Evolutionary conservation across 768 basidiomycete genomes (phyloP), one percentile per base, ranked within the genome.

Genomic region (Lactifluus pinguis): DNA sequence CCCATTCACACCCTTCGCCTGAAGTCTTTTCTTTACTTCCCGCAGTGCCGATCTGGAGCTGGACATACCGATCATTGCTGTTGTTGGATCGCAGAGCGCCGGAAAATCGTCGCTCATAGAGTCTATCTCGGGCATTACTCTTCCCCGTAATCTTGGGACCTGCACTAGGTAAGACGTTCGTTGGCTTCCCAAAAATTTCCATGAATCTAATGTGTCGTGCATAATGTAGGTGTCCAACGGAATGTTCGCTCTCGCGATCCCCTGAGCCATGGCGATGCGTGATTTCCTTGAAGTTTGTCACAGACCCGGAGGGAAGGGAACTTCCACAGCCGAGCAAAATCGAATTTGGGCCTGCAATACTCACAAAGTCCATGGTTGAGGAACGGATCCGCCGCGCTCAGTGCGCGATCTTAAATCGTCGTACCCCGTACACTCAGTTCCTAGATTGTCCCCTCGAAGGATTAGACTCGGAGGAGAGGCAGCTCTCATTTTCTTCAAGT

Each of bases 91-190:
- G 0, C 89, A 90, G 64, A 85, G 83, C 42, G 85, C 85, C 0
- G 88, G 88, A 0, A 89, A 89, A 65, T 87, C 86, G 0, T 89
- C 88, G 0, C 76, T 89, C 4, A 89, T 90, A 14, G 87, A 91
- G 64, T 79, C 84, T 0, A 88, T 90, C 49, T 87, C 86, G 0
- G 85, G 87, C 0, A 81, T 89, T 14, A 85, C 80, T 0, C 72
- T 90, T 0, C 87, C 88, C 15, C 79, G 86, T 5, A 84, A 83
- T 0, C 74, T 81, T 17, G 88, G 88, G 0, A 89, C 87, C 0
- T 89, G 88, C 61, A 91, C 88, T 0, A 77, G 88, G 89, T 83
- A 13, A 7, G 38, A 38, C 8, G 11, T 38, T 38, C 38, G 8
- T 10, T 38, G 38, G 38, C 11, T 38, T 10, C 38, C 17, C 17